Base-by-base conservation (phyloP, 1,139 yeast species). In the Pneumocystis murina region DNA sequence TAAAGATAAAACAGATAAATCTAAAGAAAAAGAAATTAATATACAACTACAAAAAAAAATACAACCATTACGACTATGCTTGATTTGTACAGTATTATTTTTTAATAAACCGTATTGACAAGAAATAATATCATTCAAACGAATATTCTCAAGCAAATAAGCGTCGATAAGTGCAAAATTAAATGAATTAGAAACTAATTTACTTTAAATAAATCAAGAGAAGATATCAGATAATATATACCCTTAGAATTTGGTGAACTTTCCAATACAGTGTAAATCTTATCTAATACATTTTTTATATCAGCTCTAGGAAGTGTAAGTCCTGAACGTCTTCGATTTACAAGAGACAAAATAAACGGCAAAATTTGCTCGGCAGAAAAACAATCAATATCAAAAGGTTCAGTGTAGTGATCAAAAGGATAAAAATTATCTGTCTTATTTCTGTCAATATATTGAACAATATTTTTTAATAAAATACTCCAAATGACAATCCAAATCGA, bases 31-130 rank as follows among this genome's bases (percentile, higher is more conserved):
- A 86, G 78, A 68, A 89, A 77, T 20, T 86, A 83, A 38, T 85
- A 77, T 3, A 86, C 77, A 0, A 91, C 96, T 68, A 88, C 84
- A 61, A 87, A 75, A 69, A 82, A 89, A 70, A 86, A 89, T 5
- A 96, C 96, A 28, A 79, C 69, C 62, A 78, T 75, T 7, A 81
- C 78, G 1, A 76, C 63, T 62, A 60, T 33, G 17, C 17, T 24
- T 48, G 14, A 12, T 48, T 48, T 24, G 35, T 3, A 48, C 24
- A 48, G 55, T 48, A 24, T 48, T 48, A 24, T 24, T 48, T 12
- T 48, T 48, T 16, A 48, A 48, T 48, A 48, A 48, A 24, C 55
- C 55, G 6, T 24, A 4, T 12, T 48, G 55, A 48, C 55, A 48
- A n/a, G 33, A 28, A 48, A 48, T 24, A 48, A 48, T 48, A 24